Base-by-base conservation (phyloP, 805 yeast genomes). In the Metschnikowia peoriensis region DNA sequence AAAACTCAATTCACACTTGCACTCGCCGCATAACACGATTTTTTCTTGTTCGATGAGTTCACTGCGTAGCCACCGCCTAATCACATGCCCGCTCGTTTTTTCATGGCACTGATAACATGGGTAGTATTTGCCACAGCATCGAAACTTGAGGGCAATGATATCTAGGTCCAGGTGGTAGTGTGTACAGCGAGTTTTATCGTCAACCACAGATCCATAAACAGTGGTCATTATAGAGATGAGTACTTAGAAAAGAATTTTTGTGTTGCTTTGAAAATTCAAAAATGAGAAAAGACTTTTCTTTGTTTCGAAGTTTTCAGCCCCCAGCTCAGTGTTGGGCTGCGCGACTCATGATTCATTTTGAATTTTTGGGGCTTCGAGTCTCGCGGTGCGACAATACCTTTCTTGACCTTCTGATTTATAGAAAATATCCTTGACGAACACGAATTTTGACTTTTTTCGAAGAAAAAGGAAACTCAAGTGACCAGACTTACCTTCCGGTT, bases 91-190 rank as follows among this genome's bases (percentile, higher is more conserved):
- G 7, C 54, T 39, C 32, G 41, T 47, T 34, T 59, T 61, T 17
- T 55, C 54, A 54, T 75, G 79, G 59, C 79, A 75, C 55, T 71
- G 53, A 58, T 60, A 70, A 59, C 79, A 75, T 2, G 78, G 76
- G 53, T 63, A 75, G 52, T 66, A 75, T 14, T 48, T 45, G 6
- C 51, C 56, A 53, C 79, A 75, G 60, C 79, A 75, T 53, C 63
- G 63, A 57, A 70, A 73, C 51, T 70, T 71, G 43, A 75, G 57
- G 11, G 78, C 78, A 4, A 75, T 69, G 9, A 75, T 62, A 55
- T 75, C 79, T 2, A 69, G 60, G 4, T 39, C 47, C 41, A 65
- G 54, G 47, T 70, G 67, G 56, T 73, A 74, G 63, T 75, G 79
- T 7, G 44, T 37, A 47, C 79, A 75, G 22, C 79, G 54, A 4